Conservation (phyloP, 2,329 filamentous ascomycete species). For the Colletotrichum filicis region DNA sequence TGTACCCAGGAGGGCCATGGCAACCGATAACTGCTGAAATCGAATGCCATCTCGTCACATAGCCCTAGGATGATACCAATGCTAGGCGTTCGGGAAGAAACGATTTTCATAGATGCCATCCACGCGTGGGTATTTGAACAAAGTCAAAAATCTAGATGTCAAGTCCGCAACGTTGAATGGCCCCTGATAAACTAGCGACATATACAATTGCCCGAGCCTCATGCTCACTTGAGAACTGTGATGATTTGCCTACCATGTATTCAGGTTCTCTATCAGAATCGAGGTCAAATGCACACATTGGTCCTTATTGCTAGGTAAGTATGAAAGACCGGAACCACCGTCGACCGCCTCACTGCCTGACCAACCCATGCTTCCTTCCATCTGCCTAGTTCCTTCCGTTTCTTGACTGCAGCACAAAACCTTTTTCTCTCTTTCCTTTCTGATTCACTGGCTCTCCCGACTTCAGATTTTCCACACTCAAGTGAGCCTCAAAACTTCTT, state of each 20-base stretch:
- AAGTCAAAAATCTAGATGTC: background rate
- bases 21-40: background rate
- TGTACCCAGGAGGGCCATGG: background rate
- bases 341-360: background rate
- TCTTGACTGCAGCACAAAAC: too few species aligned
- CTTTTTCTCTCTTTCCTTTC: background rate
- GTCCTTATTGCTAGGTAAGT: background rate
- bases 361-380: background rate
- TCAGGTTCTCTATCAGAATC: background rate
- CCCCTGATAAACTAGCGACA: too few species aligned
- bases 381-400: background rate
- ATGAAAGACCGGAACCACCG: background rate
- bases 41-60: too few species aligned
- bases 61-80: too few species aligned
- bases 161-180: background rate
- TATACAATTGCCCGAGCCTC: too few species aligned
- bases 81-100: too few species aligned
- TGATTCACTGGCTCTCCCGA: accelerated
- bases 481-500: background rate
- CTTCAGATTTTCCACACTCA: background rate
- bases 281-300: too few species aligned
- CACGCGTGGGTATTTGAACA: too few species aligned
- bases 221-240: background rate
- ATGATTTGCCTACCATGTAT: background rate
- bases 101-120: too few species aligned